Evolutionary conservation across 192 early-diverging fungal genomes (phyloP), one percentile per base, ranked within the genome.

Genomic region (Backusella luteola): DNA sequence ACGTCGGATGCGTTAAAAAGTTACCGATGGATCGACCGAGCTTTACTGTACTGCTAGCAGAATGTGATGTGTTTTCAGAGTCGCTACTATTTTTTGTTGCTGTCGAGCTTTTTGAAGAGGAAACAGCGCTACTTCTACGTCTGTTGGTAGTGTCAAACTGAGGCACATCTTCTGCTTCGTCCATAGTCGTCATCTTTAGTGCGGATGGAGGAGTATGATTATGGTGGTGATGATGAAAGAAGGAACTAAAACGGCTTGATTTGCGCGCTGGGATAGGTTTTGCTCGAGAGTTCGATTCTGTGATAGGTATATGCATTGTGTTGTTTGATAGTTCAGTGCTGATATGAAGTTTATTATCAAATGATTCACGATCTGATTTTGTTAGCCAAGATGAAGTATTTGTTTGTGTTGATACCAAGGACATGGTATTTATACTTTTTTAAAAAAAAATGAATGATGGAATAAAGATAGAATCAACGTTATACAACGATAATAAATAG

Each of bases 141-240:
- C 68, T 36, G 42, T 38, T 69, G 67, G 19, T 15, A 17, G 11
- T 19, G 36, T 38, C 3, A 69, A 23, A 39, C 34, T 32, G 68
- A 69, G 34, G n/a, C 3, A 41, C 35, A n/a, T 19, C 9, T 41
- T 35, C 39, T 19, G 1, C 46, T 12, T 41, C 38, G 3, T 68
- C 67, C 35, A 69, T 69, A 2, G n/a, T n/a, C 15, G 68, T 69
- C 68, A 69, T 69, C 23, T 69, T 69, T 36, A 69, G 35, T 9
- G 19, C 68, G 9, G 68, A 69, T 21, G 38, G 35, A 41, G 32
- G 35, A 12, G 6, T 19, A 49, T 49, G 46, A 6, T n/a, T 15
- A 49, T 49, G 46, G 17, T 49, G 46, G 17, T 44, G 42, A 11
- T 39, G 38, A 49, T 69, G 68, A 36, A 63, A 29, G 23, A 63